Percentiles rank a stretch among this genome's conserved stretches.
Evolutionary conservation across 257 asterid genomes (phyloP).

Genomic region (Solanum piurae): DNA sequence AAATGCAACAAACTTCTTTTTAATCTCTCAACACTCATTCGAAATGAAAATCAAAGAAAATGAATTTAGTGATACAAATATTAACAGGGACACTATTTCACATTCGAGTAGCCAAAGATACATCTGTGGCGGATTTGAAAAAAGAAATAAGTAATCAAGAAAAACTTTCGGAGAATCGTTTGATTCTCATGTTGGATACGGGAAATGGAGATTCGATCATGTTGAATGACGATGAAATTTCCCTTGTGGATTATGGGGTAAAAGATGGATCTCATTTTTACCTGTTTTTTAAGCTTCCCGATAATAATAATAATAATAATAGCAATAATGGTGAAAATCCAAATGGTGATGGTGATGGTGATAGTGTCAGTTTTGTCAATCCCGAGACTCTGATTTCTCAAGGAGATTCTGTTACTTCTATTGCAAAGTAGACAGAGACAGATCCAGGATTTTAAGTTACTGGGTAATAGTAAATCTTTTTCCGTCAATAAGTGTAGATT

Average conservation of each 20-base stretch:
- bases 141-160: slow-evolving; percentile 44
- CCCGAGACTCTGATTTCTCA: neutral
- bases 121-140: slow-evolving; percentile 45
- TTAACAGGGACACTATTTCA: slow-evolving; percentile 47
- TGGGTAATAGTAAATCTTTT: neutral
- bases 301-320: neutral
- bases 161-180: slow-evolving; percentile 32
- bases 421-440: neutral
- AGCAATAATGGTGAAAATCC: neutral
- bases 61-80: slow-evolving; percentile 49
- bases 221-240: slow-evolving; percentile 17
- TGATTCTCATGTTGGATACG: slow-evolving; percentile 38
- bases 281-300: slow-evolving; percentile 19
- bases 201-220: neutral
- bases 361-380: neutral
- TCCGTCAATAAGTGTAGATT: neutral
- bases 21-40: neutral
- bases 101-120: slow-evolving; percentile 30
- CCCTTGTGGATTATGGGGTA: slow-evolving; percentile 42
- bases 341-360: neutral
- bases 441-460: neutral
- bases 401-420: neutral
- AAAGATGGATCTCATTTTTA: slow-evolving; percentile 56
- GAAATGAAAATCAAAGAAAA: neutral
- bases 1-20: slow-evolving; percentile 13